Evolutionary conservation across 371 early-diverging fungal genomes (phyloP).

Genomic region (Zychaea mexicana): DNA sequence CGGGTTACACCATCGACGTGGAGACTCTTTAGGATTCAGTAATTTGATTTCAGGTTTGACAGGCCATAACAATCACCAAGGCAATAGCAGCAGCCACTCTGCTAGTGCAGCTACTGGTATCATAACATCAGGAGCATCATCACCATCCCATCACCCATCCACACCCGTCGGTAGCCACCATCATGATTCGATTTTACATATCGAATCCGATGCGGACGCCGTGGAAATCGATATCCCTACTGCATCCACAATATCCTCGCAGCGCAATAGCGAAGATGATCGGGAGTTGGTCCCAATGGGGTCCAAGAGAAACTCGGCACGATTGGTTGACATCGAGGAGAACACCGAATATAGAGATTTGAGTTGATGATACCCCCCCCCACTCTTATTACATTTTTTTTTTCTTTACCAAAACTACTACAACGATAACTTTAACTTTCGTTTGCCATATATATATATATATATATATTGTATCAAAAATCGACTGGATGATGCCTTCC

Average conservation of each 20-base stretch:
- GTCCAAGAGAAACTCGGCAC: conserved; percentile 18
- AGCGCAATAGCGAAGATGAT: conserved; percentile 21
- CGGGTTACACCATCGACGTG: conserved; percentile 12
- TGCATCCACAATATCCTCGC: conserved; percentile 29
- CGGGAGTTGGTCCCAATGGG: conserved; percentile 33
- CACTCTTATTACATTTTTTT: no score
- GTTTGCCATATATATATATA: not conserved
- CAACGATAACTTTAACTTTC: no score
- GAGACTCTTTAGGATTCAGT: conserved; percentile 23
- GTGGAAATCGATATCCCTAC: conserved; percentile 51
- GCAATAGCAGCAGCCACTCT: not conserved
- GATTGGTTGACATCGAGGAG: conserved; percentile 32
- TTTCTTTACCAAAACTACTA: no score
- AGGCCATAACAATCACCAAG: no score
- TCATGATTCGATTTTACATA: conserved; percentile 12
- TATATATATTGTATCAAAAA: no score
- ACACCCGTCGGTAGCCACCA: conserved; percentile 4
- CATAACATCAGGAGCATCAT: not conserved
- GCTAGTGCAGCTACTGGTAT: not conserved
- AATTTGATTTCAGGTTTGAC: conserved; percentile 33
- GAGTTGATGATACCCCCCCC: conserved; percentile 8
- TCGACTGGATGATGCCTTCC: no score
- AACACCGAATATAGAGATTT: conserved; percentile 28
- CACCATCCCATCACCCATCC: not conserved
- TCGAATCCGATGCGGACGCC: conserved; percentile 34